Conservation (phyloP, 495 filamentous ascomycete genomes). For the Aspergillus panamensis region DNA sequence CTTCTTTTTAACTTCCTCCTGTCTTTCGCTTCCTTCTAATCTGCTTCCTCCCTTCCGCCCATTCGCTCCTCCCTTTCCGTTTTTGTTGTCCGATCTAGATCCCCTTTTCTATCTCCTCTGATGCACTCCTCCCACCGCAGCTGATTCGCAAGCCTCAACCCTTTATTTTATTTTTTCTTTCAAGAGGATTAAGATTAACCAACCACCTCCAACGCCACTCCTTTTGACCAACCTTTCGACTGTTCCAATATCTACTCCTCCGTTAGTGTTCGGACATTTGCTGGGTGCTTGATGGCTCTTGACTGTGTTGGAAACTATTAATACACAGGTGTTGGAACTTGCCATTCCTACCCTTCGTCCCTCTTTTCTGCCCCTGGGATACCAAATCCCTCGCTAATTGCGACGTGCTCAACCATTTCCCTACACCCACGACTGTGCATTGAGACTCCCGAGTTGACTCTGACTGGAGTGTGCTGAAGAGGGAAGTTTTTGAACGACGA, state of each 20-base stretch:
- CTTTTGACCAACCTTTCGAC: neutral
- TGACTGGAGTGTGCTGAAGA: neutral
- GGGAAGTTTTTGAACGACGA: conserved; percentile 39
- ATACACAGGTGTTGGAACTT: conserved; percentile 8
- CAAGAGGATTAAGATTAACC: too few relatives aligned
- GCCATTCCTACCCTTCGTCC: conserved; percentile 13
- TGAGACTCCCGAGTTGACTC: neutral
- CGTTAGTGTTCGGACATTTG: conserved; percentile 21
- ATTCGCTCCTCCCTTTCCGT: conserved; percentile 14
- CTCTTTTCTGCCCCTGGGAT: conserved; percentile 18
- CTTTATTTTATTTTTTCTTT: conserved; percentile 5
- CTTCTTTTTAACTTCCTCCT: conserved; percentile 14
- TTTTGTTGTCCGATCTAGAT: neutral
- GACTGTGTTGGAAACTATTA: conserved; percentile 17
- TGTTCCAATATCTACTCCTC: neutral
- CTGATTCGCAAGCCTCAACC: conserved; percentile 19
- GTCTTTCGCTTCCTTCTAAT: conserved; percentile 13
- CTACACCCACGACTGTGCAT: neutral
- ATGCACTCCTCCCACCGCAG: conserved; percentile 24
- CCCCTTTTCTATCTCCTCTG: conserved; percentile 10
- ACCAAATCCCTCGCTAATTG: conserved; percentile 8
- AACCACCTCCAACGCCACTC: neutral
- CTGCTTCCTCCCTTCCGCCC: conserved; percentile 4
- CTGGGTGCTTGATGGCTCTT: conserved; percentile 28
- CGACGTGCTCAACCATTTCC: conserved; percentile 17